Base-by-base conservation (phyloP, 768 basidiomycete species). In the Crepidotus variabilis region DNA sequence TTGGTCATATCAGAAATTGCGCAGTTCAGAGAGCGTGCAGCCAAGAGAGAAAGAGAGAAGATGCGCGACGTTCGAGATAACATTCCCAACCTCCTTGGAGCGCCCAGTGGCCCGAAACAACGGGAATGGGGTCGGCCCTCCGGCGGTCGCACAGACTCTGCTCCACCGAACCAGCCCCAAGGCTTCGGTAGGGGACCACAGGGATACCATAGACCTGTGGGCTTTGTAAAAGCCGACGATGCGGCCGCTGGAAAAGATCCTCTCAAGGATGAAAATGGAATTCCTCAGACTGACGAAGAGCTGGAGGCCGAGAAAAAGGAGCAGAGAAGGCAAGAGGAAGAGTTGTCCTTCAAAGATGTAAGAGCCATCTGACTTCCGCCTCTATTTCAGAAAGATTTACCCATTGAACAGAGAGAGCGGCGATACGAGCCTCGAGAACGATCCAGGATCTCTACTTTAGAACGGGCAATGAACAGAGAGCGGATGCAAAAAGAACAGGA, bases 1-100 rank as follows among this genome's bases (percentile, higher is more conserved):
- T 86, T 94, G 53, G 94, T 98, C 58, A 91, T 98, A 59, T 92
- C 91, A 28, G 94, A 98, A 68, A 99, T 99, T 58, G 94, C 94
- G 0, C 88, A 93, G 63, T 99, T 99, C 72, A 84, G 97, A 57
- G 94, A 98, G 72, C 85, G 92, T 20, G 92, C 94, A 0, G 93
- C 92, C 8, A 95, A 94, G 72, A 77, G 90, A 34, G 94, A 95
- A 66, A 83, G 90, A 18, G 94, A 96, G 70, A 94, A 95, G 72
- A 69, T 89, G 72, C 83, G 87, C 39, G 93, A 94, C 68, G 86
- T 85, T 3, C 82, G 80, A 60, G 81, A 81, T 57, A 81, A 72
- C 56, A 80, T 80, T 50, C 82, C 82, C 6, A 71, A 75, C 39
- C 64, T 82, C 45, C 46, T 70, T 8, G 67, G 67, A 11, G 74